phyloP scores from a whole-genome alignment of 2,329 filamentous ascomycete species.

The Botrytis medusae region DNA sequence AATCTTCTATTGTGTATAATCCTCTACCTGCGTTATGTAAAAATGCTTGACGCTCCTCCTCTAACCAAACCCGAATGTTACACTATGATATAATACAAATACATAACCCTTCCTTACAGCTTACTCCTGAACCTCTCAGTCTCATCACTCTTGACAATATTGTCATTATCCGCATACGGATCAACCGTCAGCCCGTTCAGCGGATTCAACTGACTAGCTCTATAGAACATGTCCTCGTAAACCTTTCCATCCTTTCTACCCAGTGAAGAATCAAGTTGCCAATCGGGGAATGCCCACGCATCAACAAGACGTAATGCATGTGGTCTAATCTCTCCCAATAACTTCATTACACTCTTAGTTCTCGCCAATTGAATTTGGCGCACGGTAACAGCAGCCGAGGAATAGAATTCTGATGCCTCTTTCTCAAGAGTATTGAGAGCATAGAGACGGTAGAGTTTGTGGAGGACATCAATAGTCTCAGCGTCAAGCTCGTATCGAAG shows the following conservation, averaged over 20 bases:
- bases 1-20: background rate
- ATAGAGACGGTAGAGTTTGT: constrained; percentile 66
- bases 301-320: constrained; percentile 72
- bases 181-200: constrained; percentile 71
- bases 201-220: constrained; percentile 71
- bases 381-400: constrained; percentile 65
- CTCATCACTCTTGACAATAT: constrained; percentile 61
- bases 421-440: constrained; percentile 66
- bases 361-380: constrained; percentile 70
- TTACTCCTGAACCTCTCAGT: constrained; percentile 49
- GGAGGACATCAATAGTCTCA: constrained; percentile 57
- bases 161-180: constrained; percentile 64
- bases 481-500: constrained; percentile 55
- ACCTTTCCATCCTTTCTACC: constrained; percentile 72
- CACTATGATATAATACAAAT: background rate
- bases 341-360: constrained; percentile 65
- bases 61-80: background rate
- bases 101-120: constrained; percentile 41
- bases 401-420: constrained; percentile 72
- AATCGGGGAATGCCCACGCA: constrained; percentile 75
- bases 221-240: constrained; percentile 74
- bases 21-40: background rate
- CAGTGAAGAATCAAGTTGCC: constrained; percentile 71
- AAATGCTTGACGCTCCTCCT: background rate
- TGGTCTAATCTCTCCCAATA: constrained; percentile 70